Base-by-base conservation (phyloP, 768 basidiomycete species). In the Tubosaeta sp. region DNA sequence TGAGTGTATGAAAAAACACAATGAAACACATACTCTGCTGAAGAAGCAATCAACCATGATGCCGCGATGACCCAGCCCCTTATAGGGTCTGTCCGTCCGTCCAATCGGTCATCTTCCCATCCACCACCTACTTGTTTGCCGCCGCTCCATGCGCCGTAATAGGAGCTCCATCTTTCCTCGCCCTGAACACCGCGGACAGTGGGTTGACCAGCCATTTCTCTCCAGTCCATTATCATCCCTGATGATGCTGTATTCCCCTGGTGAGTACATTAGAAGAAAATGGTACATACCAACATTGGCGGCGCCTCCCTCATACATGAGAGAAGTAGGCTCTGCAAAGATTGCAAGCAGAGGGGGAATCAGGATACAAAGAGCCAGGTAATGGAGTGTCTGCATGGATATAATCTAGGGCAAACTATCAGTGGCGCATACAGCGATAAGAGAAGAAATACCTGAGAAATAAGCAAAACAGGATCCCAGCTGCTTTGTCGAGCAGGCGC, bases 201-300 rank as follows among this genome's bases (percentile, higher is more conserved):
- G 4, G 89, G 83, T 46, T 80, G 71, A 4, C 92, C 89, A 1
- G 94, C 88, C 82, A 99, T 86, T 69, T 97, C 90, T 41, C 93
- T 79, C 96, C 96, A 99, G 71, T 98, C 94, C 85, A 99, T 92
- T 32, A 98, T 74, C 86, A 93, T 90, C 3, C 86, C 87, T 86
- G 54, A 49, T 46, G 41, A 47, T 27, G 48, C 18, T 18, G 8
- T 44, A 18, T 51, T 46, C 41, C 18, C 32, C 48, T 34, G 18
- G 38, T 24, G 34, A n/a, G 29, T 29, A 31, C 14, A 25, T 27
- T 24, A 34, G 21, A 7, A 14, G 44, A 18, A 12, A 13, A 34
- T 30, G 56, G 45, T 51, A 68, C 83, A 53, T 63, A 87, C 87
- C 87, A 32, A 90, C 82, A 65, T 80, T 90, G n/a, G 85, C 75